These are phyloP conservation scores for Xylaria sp. DNA, from an alignment of 2,329 filamentous ascomycete genomes.

Conservation along the genomic window DNA sequence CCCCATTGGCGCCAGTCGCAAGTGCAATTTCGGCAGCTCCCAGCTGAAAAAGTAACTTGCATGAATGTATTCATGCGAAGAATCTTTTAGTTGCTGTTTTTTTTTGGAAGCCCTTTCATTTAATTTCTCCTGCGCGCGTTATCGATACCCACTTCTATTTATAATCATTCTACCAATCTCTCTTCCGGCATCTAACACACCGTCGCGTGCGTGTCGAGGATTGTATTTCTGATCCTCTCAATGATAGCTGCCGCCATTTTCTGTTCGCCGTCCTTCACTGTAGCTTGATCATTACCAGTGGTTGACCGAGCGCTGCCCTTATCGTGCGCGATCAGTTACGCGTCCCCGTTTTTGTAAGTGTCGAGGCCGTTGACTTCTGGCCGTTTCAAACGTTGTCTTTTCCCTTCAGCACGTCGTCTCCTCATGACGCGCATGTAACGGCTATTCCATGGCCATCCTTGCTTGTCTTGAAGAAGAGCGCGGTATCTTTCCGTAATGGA, in stretches of 20 bases:
- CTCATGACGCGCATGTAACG: conserved; percentile 15
- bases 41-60: conserved; percentile 47
- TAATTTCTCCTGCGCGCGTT: conserved; percentile 41
- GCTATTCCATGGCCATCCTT: conserved; percentile 34
- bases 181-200: conserved; percentile 14
- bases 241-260: conserved; percentile 13
- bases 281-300: conserved; percentile 15
- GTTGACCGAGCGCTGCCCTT: conserved; percentile 7
- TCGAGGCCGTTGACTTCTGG: not conserved
- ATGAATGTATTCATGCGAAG: conserved; percentile 50
- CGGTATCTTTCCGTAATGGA: conserved; percentile 16
- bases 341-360: conserved; percentile 24
- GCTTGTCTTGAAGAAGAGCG: conserved; percentile 27
- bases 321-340: conserved; percentile 7
- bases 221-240: conserved; percentile 30
- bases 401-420: not conserved
- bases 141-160: conserved; percentile 47
- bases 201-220: conserved; percentile 24
- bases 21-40: conserved; percentile 54
- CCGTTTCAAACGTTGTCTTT: not conserved
- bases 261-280: conserved; percentile 8
- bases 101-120: conserved; percentile 23
- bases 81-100: conserved; percentile 23
- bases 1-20: conserved; percentile 40
- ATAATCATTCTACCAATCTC: conserved; percentile 41